Evolutionary conservation across 139 green algal species (phyloP), one percentile per base, ranked within the genome.

Genomic region (Dunaliella primolecta): DNA sequence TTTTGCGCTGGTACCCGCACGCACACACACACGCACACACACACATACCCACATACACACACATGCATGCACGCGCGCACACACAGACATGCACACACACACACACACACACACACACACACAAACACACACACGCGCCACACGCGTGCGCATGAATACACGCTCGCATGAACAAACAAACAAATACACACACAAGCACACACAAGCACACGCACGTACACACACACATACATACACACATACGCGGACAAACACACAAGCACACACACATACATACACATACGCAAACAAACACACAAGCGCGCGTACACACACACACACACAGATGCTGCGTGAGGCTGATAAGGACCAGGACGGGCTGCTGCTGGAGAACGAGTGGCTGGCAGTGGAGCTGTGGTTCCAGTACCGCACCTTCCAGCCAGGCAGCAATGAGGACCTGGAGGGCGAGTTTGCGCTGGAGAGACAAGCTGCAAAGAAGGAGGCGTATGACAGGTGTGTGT

Each of bases 321-420:
- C 75, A 33, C 75, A 80, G 87, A 91, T 89, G 72, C 82, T 80
- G 81, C 83, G 32, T 0, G 75, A 84, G 85, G 84, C 82, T 74
- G 89, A 88, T 84, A 83, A 84, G 23, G 86, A 92, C 83, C 57
- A 84, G 35, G 89, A 92, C 71, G 87, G 89, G 2, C 80, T 88
- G 34, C 80, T 94, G 32, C 90, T 57, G 0, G 29, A 85, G 82
- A 75, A 78, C 15, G 88, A 94, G 86, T 92, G 89, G 87, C 71
- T 79, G 0, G 81, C 64, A 0, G 80, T 89, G 1, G 83, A 88
- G 81, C 83, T 92, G 64, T 94, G 91, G 91, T 94, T 92, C 85
- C 85, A 94, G 82, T 87, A 87, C 88, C 78, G 56, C 7, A 35
- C 70, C 1, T 86, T 86, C 82, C 64, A 76, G 2, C 78, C 78